phyloP scores from a whole-genome alignment of 768 basidiomycete genomes.

The Cyclocybe aegerita region DNA sequence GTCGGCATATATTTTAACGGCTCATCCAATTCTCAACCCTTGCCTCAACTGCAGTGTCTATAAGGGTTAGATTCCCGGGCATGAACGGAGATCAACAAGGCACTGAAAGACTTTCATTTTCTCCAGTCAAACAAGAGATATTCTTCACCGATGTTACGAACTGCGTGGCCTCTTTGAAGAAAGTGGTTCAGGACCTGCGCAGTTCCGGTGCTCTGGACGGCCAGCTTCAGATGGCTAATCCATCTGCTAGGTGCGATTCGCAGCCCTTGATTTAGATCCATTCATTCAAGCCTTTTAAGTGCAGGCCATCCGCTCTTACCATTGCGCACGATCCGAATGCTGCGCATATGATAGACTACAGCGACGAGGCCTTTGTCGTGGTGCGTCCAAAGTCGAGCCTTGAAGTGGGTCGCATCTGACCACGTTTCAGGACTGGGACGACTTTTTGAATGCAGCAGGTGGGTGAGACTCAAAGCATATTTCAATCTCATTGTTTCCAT shows the following conservation, averaged over 20 bases:
- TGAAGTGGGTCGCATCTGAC: too few species aligned
- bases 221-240: conserved; percentile 71
- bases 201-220: conserved; percentile 41
- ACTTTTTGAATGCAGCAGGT: conserved; percentile 53
- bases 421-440: conserved; percentile 56
- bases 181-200: conserved; percentile 69
- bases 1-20: neutral
- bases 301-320: conserved; percentile 51
- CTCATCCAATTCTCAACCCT: neutral
- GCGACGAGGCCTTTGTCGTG: conserved; percentile 53
- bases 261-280: neutral
- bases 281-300: conserved; percentile 1
- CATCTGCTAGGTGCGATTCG: conserved; percentile 54
- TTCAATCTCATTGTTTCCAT: neutral
- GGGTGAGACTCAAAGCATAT: conserved; percentile 5
- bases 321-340: conserved; percentile 50
- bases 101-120: neutral
- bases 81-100: neutral
- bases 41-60: conserved; percentile 31
- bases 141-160: conserved; percentile 78
- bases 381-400: conserved; percentile 33
- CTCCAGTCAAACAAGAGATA: conserved; percentile 78
- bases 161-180: conserved; percentile 77
- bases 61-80: conserved; percentile 33
- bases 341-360: conserved; percentile 53